Evolutionary conservation across 257 asterid species (phyloP), one percentile per base, ranked within the genome.

Genomic region (Petrea volubilis): DNA sequence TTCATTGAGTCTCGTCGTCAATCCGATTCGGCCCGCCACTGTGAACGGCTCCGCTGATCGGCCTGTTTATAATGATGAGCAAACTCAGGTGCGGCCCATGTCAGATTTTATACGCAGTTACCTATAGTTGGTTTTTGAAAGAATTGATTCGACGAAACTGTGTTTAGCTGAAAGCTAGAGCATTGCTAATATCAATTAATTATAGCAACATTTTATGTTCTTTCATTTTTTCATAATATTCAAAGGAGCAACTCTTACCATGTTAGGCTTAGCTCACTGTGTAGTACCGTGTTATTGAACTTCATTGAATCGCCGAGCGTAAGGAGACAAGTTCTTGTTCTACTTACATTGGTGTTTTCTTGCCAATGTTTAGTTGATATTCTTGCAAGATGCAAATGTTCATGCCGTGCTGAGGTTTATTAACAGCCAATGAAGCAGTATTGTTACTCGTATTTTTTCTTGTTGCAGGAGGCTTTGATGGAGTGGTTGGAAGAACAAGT

Each of bases 401-500:
- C 2, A 9, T 41, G 52, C 66, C 17, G 47, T 66, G 50, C 29
- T 24, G 29, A 41, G 38, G 47, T 59, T 40, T 27, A 52, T 8
- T 47, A 31, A 18, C 21, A 57, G 65, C 64, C 25, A 31, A 18
- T 1, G 44, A 61, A 59, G 47, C 11, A 29, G 55, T 38, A 18
- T 27, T 56, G 57, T 38, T n/a, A 20, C 29, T 72, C 69, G 64
- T 60, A 29, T 38, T 50, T 64, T 21, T 58, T 79, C 59, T 38
- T 77, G 79, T 58, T 88, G 81, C 81, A 94, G 99, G 98, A 84
- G 73, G 86, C 85, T 64, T 79, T 95, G 83, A 82, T 95, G 81
- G 90, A 88, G 58, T 95, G 98, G 97, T 71, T 95, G 87, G 98
- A 90, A 77, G 81, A 84, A 66, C 96, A 92, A 71, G 83, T 64